Percentiles rank a stretch among this genome's conserved stretches.
Conservation (phyloP, 768 basidiomycete genomes). For the Lactarius hatsudake region DNA sequence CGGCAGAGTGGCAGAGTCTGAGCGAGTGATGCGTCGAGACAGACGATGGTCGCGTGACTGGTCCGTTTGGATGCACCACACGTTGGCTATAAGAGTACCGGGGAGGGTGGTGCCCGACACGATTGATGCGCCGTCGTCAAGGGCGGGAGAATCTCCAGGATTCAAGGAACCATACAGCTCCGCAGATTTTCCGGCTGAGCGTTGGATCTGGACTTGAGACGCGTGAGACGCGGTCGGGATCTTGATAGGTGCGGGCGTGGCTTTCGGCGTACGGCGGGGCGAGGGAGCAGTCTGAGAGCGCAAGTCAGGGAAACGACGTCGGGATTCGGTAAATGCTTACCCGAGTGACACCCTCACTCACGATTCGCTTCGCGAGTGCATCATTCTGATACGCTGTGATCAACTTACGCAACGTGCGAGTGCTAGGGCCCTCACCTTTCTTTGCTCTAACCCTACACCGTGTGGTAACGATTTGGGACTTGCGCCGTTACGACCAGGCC, state of each 20-base stretch:
- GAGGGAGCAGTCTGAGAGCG: background rate
- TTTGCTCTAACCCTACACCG: background rate
- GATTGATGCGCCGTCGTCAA: slow-evolving; percentile 18
- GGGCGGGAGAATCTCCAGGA: slow-evolving; percentile 12
- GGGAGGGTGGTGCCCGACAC: slow-evolving; percentile 25
- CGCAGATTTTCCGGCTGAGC: slow-evolving; percentile 6
- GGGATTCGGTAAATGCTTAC: slow-evolving; percentile 2
- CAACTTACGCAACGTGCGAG: background rate
- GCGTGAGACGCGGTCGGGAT: slow-evolving; percentile 14
- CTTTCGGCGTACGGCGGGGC: slow-evolving; percentile 10
- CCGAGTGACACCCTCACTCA: background rate
- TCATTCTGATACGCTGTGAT: slow-evolving; percentile 9
- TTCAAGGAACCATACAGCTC: background rate
- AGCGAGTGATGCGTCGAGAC: slow-evolving; percentile 22
- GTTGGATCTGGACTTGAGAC: slow-evolving; percentile 17
- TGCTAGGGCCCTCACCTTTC: background rate
- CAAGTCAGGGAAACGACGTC: background rate
- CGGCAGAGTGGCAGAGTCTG: slow-evolving; percentile 27
- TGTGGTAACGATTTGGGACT: background rate
- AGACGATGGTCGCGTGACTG: slow-evolving; percentile 11
- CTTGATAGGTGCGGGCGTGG: slow-evolving; percentile 22
- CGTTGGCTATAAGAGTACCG: slow-evolving; percentile 16
- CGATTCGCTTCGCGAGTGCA: background rate
- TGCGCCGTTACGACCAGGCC: background rate
- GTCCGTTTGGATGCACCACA: slow-evolving; percentile 12